Percentiles rank a stretch among this genome's conserved stretches.
These are phyloP conservation scores for Verticillium isaacii DNA, from an alignment of 2,329 filamentous ascomycete species.

Conservation along the genomic window DNA sequence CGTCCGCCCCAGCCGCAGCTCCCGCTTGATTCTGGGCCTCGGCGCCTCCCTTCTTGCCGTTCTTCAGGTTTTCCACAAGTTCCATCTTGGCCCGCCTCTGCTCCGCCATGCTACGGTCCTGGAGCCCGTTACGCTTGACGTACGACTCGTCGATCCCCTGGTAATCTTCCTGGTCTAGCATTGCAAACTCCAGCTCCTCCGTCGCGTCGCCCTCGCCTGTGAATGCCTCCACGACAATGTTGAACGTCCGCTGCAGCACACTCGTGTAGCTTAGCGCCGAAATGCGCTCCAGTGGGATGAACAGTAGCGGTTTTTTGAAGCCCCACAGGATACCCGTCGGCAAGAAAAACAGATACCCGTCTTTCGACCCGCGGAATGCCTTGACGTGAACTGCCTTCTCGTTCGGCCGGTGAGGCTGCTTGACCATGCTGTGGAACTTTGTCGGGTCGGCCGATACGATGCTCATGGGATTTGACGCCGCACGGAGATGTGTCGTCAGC, in stretches of 20 bases:
- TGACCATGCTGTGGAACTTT: conserved; percentile 52
- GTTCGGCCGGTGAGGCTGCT: conserved; percentile 52
- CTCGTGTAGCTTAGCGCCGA: conserved; percentile 62
- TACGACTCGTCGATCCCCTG: conserved; percentile 58
- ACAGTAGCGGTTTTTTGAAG: conserved; percentile 65
- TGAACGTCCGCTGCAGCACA: conserved; percentile 65
- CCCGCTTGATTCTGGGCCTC: conserved; percentile 30
- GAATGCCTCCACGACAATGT: conserved; percentile 59
- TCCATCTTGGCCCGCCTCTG: conserved; percentile 60
- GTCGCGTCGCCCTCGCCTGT: conserved; percentile 39
- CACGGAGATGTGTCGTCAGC: conserved; percentile 45
- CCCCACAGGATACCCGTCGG: conserved; percentile 64
- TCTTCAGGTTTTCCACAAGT: conserved; percentile 53
- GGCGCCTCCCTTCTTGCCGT: conserved; percentile 33
- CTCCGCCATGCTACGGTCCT: conserved; percentile 66
- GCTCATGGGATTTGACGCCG: conserved; percentile 39
- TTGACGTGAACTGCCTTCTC: conserved; percentile 63
- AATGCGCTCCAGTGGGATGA: conserved; percentile 57
- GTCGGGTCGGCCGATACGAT: conserved; percentile 49
- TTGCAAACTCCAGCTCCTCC: conserved; percentile 62
- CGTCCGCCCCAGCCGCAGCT: conserved; percentile 29
- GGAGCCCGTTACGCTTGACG: conserved; percentile 54
- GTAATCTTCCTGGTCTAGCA: conserved; percentile 68
- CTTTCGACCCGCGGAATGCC: conserved; percentile 63
- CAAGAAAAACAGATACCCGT: conserved; percentile 64